Conservation (phyloP, 192 early-diverging fungal species). For the Polychytrium aggregatum region DNA sequence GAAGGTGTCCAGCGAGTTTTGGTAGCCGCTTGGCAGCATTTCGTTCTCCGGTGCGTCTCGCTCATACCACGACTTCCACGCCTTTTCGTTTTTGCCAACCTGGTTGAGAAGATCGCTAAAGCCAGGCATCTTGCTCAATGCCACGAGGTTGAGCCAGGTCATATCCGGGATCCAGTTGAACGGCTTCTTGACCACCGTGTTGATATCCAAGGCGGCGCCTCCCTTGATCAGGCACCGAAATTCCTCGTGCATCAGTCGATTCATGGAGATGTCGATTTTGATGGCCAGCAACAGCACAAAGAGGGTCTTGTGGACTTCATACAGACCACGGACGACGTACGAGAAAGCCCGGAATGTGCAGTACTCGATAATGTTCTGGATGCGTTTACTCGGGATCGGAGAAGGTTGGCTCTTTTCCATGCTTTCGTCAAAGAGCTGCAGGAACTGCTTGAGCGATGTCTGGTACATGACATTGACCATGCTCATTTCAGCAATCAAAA, state of each 20-base stretch:
- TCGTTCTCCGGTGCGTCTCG: slow-evolving; percentile 56
- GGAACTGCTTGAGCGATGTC: slow-evolving; percentile 51
- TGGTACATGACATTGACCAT: slow-evolving; percentile 63
- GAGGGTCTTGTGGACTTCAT: slow-evolving; percentile 51
- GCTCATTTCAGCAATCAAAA: slow-evolving; percentile 56
- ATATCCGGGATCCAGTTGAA: slow-evolving; percentile 61
- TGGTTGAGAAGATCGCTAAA: slow-evolving; percentile 56
- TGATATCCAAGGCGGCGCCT: slow-evolving; percentile 55
- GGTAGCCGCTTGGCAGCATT: slow-evolving; percentile 44
- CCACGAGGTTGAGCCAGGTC: slow-evolving; percentile 54
- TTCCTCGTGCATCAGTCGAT: slow-evolving; percentile 43
- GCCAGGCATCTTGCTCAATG: slow-evolving; percentile 48
- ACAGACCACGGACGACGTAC: slow-evolving; percentile 47
- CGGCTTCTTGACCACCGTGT: slow-evolving; percentile 51
- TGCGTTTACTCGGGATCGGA: slow-evolving; percentile 51
- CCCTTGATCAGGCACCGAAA: slow-evolving; percentile 56
- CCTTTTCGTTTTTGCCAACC: slow-evolving; percentile 57
- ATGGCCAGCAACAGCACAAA: slow-evolving; percentile 49
- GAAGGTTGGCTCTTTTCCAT: slow-evolving; percentile 55
- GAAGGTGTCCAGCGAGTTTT: slow-evolving; percentile 48
- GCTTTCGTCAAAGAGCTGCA: slow-evolving; percentile 54
- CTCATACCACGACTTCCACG: slow-evolving; percentile 53
- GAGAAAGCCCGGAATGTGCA: slow-evolving; percentile 47
- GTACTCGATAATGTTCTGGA: slow-evolving; percentile 59
- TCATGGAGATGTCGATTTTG: slow-evolving; percentile 48